Conservation (phyloP, 352 stramenopile species). For the Lagenidium sp. region DNA sequence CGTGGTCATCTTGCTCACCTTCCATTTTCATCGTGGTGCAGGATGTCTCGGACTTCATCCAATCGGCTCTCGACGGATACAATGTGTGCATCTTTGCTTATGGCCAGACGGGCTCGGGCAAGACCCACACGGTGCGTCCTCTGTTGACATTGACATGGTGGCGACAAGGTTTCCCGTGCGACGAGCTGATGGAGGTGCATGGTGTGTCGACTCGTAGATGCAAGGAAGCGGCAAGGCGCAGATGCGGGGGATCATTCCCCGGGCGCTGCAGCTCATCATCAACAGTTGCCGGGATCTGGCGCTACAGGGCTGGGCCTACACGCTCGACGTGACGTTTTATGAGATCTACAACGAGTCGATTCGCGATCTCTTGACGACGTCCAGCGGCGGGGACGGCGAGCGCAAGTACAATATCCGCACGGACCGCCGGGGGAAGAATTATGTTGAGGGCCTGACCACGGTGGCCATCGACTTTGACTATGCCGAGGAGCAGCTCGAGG, state of each 20-base stretch:
- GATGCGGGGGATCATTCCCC: slow-evolving; percentile 98
- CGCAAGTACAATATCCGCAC: slow-evolving; percentile 80
- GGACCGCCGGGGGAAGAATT: slow-evolving; percentile 72
- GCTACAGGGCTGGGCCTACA: slow-evolving; percentile 93
- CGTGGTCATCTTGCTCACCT: too few species aligned
- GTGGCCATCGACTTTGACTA: slow-evolving; percentile 64
- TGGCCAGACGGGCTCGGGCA: slow-evolving; percentile 95
- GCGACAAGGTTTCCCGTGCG: background rate
- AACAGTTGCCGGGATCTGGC: slow-evolving; percentile 53
- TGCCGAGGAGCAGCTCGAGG: slow-evolving; percentile 82
- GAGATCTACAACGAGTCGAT: slow-evolving; percentile 99
- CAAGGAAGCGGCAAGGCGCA: slow-evolving; percentile 93
- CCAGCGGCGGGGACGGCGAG: slow-evolving; percentile 11
- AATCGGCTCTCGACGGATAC: slow-evolving; percentile 96
- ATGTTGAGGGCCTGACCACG: slow-evolving; percentile 85
- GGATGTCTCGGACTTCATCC: slow-evolving; percentile 84
- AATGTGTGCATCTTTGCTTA: slow-evolving; percentile 99
- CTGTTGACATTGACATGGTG: background rate
- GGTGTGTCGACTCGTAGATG: too few species aligned
- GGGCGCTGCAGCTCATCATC: slow-evolving; percentile 92
- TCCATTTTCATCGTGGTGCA: too few species aligned
- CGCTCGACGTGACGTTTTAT: slow-evolving; percentile 96
- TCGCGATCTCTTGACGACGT: slow-evolving; percentile 89
- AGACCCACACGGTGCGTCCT: slow-evolving; percentile 89
- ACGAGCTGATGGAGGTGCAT: background rate